Base-by-base conservation (phyloP, 1,139 yeast species). In the Williopsis jadinii region DNA sequence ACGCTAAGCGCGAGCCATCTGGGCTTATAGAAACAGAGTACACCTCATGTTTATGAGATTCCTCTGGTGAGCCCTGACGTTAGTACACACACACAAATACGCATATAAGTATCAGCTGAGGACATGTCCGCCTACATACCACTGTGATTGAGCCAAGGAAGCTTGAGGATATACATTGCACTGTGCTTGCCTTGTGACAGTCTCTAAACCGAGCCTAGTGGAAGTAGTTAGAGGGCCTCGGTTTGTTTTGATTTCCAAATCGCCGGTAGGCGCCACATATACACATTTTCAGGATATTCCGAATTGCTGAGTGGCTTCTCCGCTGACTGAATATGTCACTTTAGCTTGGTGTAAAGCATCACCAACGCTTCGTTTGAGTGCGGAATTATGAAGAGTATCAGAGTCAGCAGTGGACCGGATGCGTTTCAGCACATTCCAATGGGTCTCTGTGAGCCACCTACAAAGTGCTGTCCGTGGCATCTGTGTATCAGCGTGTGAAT, bases 1-100 rank as follows among this genome's bases (percentile, higher is more conserved):
- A 82, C 2, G 97, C 98, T 35, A 92, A 62, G 44, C 96, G 67
- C 34, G 79, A 64, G 2, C 96, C 96, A 62, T 87, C 95, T 0
- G 85, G 75, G 48, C 85, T 83, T 11, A 86, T 81, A 41, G 81
- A 79, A 9, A 90, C 76, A 0, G 97, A 80, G 59, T 87, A 92
- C 31, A 95, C 84, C 57, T 90, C 97, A 51, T 81, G 82, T 50
- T 75, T 77, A 51, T 86, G 75, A 50, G 80, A 79, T 53, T 87
- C 96, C 59, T 87, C 97, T 45, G 37, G 12, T 15, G 12, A 9
- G 27, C 5, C 19, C n/a, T 9, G 32, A 26, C 8, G 26, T n/a
- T 11, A 11, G 26, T 8, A 36, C 38, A 28, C 6, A 12, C 15
- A 33, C 11, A 12, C 9, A 19, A 11, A 26, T 13, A 10, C 19